A percentile compares a stretch with the other conserved stretches of the same genome.
Evolutionary conservation across 2,329 filamentous ascomycete species (phyloP).

Genomic region (Penicillium sp.): DNA sequence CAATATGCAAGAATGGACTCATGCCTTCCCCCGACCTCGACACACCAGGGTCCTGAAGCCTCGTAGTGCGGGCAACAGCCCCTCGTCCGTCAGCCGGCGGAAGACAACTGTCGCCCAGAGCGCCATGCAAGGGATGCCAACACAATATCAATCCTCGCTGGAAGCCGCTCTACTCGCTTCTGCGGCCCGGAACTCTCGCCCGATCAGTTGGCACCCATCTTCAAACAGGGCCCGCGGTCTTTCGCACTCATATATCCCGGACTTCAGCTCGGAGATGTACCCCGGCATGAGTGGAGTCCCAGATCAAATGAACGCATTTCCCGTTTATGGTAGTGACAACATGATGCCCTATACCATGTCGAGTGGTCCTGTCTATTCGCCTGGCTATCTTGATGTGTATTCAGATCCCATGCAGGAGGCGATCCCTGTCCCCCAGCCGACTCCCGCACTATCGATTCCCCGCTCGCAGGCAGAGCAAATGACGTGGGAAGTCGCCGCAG

Average conservation of each 20-base stretch:
- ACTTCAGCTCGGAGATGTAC: conserved; percentile 25
- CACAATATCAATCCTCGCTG: conserved; percentile 48
- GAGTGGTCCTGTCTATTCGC: conserved; percentile 23
- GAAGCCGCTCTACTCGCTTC: conserved; percentile 47
- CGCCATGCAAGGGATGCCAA: conserved; percentile 49
- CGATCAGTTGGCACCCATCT: conserved; percentile 77
- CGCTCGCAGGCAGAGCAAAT: conserved; percentile 32
- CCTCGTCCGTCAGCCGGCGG: conserved; percentile 53
- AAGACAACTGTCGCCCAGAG: conserved; percentile 59
- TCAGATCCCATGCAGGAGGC: conserved; percentile 23
- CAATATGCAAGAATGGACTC: conserved; percentile 43
- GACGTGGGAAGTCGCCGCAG: conserved; percentile 29
- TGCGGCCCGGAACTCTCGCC: conserved; percentile 54
- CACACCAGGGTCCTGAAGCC: conserved; percentile 64
- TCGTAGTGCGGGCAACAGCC: conserved; percentile 71
- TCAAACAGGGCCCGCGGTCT: conserved; percentile 47
- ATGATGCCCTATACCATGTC: conserved; percentile 30
- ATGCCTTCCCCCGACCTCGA: conserved; percentile 57
- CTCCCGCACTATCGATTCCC: conserved; percentile 26
- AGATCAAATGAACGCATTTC: conserved; percentile 24
- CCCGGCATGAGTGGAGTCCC: conserved; percentile 20
- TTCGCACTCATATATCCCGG: conserved; percentile 26
- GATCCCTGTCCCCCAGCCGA: conserved; percentile 25
- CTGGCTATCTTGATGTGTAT: conserved; percentile 27
- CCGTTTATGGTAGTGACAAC: conserved; percentile 21